Conservation (phyloP, 495 filamentous ascomycete species). For the Chaetomidium leptoderma region DNA sequence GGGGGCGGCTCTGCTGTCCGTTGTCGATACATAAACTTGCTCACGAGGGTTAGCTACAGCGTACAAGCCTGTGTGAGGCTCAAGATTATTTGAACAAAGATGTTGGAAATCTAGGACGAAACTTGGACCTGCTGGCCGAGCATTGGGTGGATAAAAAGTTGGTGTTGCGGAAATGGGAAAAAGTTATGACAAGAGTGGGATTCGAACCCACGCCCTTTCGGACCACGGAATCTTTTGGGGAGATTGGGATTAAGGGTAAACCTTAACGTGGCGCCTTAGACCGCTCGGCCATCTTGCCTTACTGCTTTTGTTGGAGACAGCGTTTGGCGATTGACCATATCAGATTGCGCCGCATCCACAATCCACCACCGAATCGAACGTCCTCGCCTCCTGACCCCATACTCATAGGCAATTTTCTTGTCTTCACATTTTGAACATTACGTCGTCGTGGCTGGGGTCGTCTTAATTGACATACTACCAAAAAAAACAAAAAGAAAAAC, state of each 20-base stretch:
- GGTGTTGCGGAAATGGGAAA: not conserved
- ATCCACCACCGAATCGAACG: not conserved
- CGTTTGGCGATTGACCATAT: not conserved
- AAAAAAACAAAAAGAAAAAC: not conserved
- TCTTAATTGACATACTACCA: no score
- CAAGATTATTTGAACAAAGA: no score
- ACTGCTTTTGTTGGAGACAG: not conserved
- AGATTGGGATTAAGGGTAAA: slow-evolving; percentile 22
- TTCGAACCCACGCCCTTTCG: slow-evolving; percentile 41
- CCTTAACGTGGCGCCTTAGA: slow-evolving; percentile 31
- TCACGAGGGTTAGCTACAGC: no score
- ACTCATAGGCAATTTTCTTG: not conserved
- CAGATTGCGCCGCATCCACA: not conserved
- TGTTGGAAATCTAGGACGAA: not conserved
- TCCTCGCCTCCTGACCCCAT: no score
- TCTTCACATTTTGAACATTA: not conserved
- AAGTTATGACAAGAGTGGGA: slow-evolving; percentile 35
- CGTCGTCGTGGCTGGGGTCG: no score
- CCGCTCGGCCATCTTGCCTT: slow-evolving; percentile 28
- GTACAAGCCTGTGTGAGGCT: no score
- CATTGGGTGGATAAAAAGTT: not conserved
- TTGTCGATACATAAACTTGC: no score
- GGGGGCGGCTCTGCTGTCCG: no score
- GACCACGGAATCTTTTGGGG: slow-evolving; percentile 32
- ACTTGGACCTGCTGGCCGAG: no score